These are phyloP conservation scores for Tritrichomonas musculus DNA, from an alignment of 208 protist genomes.

Conservation along the genomic window DNA sequence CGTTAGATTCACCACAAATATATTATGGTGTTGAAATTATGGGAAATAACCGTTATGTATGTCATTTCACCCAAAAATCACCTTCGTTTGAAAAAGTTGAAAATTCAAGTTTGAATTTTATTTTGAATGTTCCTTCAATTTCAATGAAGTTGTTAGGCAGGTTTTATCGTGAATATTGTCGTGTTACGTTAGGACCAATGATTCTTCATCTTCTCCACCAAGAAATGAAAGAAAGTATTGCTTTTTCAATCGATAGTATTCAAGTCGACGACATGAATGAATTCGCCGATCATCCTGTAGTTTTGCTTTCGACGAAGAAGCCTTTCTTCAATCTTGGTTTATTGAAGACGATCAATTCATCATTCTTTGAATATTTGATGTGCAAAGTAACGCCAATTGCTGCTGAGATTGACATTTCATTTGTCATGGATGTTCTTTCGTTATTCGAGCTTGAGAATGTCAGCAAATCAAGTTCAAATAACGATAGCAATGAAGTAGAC, in stretches of 20 bases:
- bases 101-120: background rate
- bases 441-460: background rate
- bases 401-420: background rate
- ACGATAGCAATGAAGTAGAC: no score
- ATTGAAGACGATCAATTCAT: background rate
- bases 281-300: background rate
- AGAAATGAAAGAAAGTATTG: background rate
- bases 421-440: background rate
- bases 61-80: no score
- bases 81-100: no score
- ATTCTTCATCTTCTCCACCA: background rate
- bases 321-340: background rate
- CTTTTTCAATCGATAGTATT: background rate
- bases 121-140: background rate
- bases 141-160: background rate
- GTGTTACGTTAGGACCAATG: background rate
- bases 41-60: no score
- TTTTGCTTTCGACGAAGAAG: background rate
- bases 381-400: background rate
- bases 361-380: background rate
- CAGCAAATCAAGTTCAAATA: no score
- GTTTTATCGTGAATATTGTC: background rate
- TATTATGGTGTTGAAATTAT: no score
- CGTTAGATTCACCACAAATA: no score
- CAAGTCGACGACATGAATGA: background rate